These are phyloP conservation scores for Volvox reticuliferus DNA, from an alignment of 139 green algal species.

Conservation along the genomic window DNA sequence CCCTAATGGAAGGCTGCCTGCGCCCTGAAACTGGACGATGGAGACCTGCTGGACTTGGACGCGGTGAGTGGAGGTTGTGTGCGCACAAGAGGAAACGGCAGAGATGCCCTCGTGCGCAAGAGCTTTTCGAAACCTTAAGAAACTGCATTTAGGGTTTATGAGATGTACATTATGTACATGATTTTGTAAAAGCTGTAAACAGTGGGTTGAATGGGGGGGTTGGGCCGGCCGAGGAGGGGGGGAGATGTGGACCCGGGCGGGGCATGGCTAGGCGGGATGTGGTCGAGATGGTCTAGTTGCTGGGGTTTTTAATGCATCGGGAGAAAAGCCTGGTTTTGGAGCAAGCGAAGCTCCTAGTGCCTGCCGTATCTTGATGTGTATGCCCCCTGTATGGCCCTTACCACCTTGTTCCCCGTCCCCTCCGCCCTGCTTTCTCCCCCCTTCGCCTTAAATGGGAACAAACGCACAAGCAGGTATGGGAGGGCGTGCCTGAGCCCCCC, in stretches of 20 bases:
- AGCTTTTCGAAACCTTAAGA: background rate
- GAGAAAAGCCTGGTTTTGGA: no score
- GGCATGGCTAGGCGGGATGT: no score
- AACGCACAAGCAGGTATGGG: conserved; percentile 55
- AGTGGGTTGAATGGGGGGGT: background rate
- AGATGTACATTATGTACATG: background rate
- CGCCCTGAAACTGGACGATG: conserved; percentile 68
- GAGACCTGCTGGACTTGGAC: conserved; percentile 70
- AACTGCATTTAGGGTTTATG: background rate
- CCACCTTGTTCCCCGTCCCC: background rate
- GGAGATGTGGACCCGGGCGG: background rate
- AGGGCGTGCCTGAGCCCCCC: conserved; percentile 51
- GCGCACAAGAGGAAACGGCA: no score
- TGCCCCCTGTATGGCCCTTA: background rate
- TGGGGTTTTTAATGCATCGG: no score
- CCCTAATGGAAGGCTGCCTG: conserved; percentile 48
- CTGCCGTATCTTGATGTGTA: background rate
- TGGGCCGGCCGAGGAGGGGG: no score
- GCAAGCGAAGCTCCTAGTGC: no score
- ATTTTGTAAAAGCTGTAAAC: background rate
- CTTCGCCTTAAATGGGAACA: background rate
- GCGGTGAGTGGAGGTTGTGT: conserved; percentile 35
- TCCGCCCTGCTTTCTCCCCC: background rate
- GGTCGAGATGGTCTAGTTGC: no score
- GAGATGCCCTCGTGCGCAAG: background rate